Conservation (phyloP, 179 eudicot genomes). For the Patellifolia procumbens region DNA sequence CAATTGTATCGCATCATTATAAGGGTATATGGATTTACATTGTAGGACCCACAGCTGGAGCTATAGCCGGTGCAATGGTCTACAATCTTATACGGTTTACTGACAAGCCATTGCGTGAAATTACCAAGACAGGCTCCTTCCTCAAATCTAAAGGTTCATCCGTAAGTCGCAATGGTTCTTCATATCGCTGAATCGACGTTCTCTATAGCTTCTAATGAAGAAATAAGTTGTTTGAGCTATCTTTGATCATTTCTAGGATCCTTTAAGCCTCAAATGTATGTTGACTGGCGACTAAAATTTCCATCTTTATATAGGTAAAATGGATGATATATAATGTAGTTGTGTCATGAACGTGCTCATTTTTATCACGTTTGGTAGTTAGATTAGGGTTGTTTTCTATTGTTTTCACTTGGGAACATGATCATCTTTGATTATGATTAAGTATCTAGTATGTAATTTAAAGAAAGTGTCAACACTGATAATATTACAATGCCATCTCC, state of each 20-base stretch:
- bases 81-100: constrained; percentile 81
- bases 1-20: constrained; percentile 55
- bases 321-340: neutral
- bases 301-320: neutral
- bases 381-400: no score
- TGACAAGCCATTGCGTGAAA: constrained; percentile 70
- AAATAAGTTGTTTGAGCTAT: neutral
- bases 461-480: no score
- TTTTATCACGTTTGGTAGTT: no score
- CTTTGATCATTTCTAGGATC: neutral
- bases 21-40: constrained; percentile 79
- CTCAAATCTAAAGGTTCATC: constrained; percentile 44
- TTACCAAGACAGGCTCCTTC: constrained; percentile 65
- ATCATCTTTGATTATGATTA: no score
- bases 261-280: constrained; percentile 1
- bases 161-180: constrained; percentile 11
- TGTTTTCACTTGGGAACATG: no score
- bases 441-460: no score
- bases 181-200: constrained; percentile 13
- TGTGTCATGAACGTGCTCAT: neutral
- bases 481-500: no score
- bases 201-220: neutral
- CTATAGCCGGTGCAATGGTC: constrained; percentile 78
- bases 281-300: constrained; percentile 1
- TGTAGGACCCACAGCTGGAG: constrained; percentile 68